phyloP scores from a whole-genome alignment of 768 basidiomycete species.

The Tulasnella sp. region DNA sequence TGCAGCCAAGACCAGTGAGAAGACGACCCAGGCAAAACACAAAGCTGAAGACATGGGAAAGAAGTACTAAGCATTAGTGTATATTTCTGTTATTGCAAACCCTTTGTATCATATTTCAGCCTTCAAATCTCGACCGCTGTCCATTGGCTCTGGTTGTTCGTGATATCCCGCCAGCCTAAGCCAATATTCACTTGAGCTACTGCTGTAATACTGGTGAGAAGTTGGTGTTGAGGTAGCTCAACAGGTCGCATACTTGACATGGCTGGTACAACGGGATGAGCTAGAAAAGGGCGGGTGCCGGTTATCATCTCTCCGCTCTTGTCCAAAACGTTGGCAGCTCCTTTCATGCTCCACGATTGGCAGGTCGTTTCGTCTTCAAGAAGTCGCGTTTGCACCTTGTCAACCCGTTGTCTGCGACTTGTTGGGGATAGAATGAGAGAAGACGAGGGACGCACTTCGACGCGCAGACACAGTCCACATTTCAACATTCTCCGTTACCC shows the following conservation, averaged over 20 bases:
- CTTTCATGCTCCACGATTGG: neutral
- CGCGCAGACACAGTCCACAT: neutral
- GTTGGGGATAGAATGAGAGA: neutral
- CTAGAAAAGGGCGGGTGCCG: too few species aligned
- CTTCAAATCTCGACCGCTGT: neutral
- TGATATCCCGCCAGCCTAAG: neutral
- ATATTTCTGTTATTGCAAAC: neutral
- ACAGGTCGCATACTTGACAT: too few species aligned
- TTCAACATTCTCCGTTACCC: neutral
- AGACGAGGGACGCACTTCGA: neutral
- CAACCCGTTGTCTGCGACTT: neutral
- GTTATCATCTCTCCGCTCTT: too few species aligned
- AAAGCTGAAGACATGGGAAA: slow-evolving; percentile 6
- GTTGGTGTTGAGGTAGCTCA: too few species aligned
- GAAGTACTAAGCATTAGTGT: neutral
- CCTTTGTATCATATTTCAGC: neutral
- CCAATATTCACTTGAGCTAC: too few species aligned
- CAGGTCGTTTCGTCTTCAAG: neutral
- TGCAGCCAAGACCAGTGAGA: slow-evolving; percentile 3
- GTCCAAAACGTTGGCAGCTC: neutral
- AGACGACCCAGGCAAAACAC: slow-evolving; percentile 6
- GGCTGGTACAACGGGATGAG: too few species aligned
- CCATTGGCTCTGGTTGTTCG: neutral
- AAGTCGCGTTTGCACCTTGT: neutral
- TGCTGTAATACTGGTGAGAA: too few species aligned